phyloP scores from a whole-genome alignment of 1,284 basidiomycete species.

The Moesziomyces sp. region DNA sequence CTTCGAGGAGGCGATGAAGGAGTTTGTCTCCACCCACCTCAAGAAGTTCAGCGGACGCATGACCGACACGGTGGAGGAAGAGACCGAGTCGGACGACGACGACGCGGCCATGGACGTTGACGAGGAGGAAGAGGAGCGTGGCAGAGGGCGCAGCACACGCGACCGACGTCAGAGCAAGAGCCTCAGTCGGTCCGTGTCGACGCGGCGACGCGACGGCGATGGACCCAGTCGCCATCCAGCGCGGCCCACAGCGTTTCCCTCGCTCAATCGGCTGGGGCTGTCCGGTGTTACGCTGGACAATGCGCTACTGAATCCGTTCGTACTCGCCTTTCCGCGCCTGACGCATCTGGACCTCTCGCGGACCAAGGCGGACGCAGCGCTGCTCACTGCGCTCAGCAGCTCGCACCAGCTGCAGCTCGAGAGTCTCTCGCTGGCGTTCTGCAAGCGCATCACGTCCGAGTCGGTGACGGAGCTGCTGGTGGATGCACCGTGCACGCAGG shows the following conservation, averaged over 20 bases:
- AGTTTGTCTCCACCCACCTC: slow-evolving; percentile 82
- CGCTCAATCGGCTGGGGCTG: slow-evolving; percentile 83
- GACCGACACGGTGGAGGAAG: slow-evolving; percentile 47
- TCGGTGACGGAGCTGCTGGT: slow-evolving; percentile 82
- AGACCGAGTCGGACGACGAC: slow-evolving; percentile 38
- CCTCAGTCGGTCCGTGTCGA: slow-evolving; percentile 71
- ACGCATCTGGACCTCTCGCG: slow-evolving; percentile 77
- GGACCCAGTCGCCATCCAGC: slow-evolving; percentile 56
- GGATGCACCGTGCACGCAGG: slow-evolving; percentile 74
- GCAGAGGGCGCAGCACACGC: slow-evolving; percentile 57
- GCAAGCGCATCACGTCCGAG: slow-evolving; percentile 82
- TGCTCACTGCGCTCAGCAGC: slow-evolving; percentile 77
- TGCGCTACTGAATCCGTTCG: slow-evolving; percentile 79
- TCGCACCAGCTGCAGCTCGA: slow-evolving; percentile 77
- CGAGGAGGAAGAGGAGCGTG: slow-evolving; percentile 71
- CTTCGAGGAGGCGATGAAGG: slow-evolving; percentile 83
- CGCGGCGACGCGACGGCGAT: slow-evolving; percentile 39
- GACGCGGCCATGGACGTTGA: slow-evolving; percentile 64
- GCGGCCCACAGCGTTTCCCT: slow-evolving; percentile 73
- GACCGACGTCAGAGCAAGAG: slow-evolving; percentile 24
- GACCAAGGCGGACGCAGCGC: slow-evolving; percentile 80
- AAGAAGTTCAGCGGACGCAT: slow-evolving; percentile 68
- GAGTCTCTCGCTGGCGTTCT: slow-evolving; percentile 87
- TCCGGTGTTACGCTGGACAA: slow-evolving; percentile 84
- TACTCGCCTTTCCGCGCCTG: slow-evolving; percentile 84